Evolutionary conservation across 2,329 filamentous ascomycete genomes (phyloP), one percentile per base, ranked within the genome.

Genomic region (Scytalidium lignicola): DNA sequence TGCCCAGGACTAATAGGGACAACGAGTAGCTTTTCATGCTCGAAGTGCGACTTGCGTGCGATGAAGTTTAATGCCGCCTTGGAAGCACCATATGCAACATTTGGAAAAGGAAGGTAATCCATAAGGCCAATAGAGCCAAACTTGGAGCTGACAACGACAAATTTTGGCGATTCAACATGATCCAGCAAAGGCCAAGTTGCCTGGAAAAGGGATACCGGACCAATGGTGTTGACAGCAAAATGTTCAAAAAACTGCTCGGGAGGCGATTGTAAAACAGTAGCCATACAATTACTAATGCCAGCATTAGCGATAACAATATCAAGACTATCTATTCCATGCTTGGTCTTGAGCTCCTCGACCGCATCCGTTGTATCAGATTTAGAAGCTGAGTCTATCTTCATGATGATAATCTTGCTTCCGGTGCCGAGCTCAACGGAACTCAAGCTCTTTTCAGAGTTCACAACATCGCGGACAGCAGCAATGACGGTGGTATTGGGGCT

Each of bases 281-380:
- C 60, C 46, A 59, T 73, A 4, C 53, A 41, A 1, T 61, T 55
- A 2, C 61, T 61, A 2, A 71, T 65, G 9, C 70, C 76, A 0
- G 77, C 75, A 54, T 79, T 80, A 26, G 74, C 70, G 46, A 81
- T 71, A 2, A 80, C 63, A 9, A 74, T 59, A 53, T 81, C 72
- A 2, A 80, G 58, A 23, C 67, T 59, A 5, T 59, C 54, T 47
- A 80, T 70, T 2, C 64, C 65, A 17, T 53, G 19, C 13, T 13
- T 45, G 0, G 18, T 6, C 3, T 41, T 5, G 7, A 52, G 44
- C 1, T 18, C 44, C 67, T 54, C 2, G 57, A 55, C 26, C 56
- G 47, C 1, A 64, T 59, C 5, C 63, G 67, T 20, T 55, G 55
- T 10, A 52, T 57, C 1, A 1, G 60, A 54, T 5, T 65, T 60